Conservation (phyloP, 2,329 filamentous ascomycete genomes). For the Diplodia corticola region DNA sequence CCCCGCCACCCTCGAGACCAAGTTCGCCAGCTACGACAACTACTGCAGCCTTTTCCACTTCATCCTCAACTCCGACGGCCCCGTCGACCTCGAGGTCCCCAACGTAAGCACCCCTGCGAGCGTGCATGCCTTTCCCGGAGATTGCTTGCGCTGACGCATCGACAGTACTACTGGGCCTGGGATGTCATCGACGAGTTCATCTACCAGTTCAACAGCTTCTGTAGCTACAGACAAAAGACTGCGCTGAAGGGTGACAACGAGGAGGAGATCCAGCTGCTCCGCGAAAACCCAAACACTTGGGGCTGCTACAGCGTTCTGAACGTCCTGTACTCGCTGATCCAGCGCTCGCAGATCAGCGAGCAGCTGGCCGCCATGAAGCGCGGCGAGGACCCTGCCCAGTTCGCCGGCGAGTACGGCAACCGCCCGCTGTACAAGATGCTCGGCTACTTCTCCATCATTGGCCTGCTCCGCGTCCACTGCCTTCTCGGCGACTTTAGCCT, state of each 20-base stretch:
- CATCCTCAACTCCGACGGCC: constrained; percentile 98
- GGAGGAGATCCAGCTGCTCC: constrained; percentile 87
- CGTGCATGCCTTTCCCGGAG: not conserved
- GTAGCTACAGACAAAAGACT: constrained; percentile 89
- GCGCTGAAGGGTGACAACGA: constrained; percentile 81
- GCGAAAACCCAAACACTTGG: constrained; percentile 98
- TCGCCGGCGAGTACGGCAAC: constrained; percentile 92
- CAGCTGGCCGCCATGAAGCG: constrained; percentile 94
- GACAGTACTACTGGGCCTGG: constrained; percentile 98
- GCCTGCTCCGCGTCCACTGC: constrained; percentile 92
- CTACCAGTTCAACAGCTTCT: constrained; percentile 99
- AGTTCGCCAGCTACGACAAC: constrained; percentile 98
- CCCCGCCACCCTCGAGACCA: constrained; percentile 90
- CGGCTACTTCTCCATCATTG: constrained; percentile 99
- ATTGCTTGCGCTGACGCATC: constrained; percentile 23
- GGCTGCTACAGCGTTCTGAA: constrained; percentile 99
- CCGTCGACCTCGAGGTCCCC: constrained; percentile 93
- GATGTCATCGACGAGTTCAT: constrained; percentile 99
- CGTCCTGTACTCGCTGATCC: constrained; percentile 98
- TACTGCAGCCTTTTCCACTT: constrained; percentile 99
- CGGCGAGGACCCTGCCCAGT: constrained; percentile 81
- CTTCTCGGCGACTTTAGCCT: constrained; percentile 96
- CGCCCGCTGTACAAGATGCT: constrained; percentile 97
- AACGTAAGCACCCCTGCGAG: constrained; percentile 65
- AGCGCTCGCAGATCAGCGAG: constrained; percentile 96